Base-by-base conservation (phyloP, 495 filamentous ascomycete genomes). In the Xylaria curta region DNA sequence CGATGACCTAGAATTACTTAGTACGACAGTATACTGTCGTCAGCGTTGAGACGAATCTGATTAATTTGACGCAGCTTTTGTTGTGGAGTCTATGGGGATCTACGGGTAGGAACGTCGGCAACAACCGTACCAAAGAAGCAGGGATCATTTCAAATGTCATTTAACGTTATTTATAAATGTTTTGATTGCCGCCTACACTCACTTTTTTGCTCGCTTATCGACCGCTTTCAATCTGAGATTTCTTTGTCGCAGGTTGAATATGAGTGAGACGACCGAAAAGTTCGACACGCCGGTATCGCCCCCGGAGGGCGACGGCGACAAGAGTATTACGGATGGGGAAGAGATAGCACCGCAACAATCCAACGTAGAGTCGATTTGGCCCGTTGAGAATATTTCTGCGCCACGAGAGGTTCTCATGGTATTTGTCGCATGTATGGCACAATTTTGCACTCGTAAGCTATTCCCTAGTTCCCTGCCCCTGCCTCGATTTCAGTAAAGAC, bases 391-490 rank as follows among this genome's bases (percentile, higher is more conserved):
- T 24, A 62, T 73, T 6, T 68, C 71, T 3, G 19, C 40, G 3
- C 21, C 56, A n/a, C 54, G 44, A 33, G 56, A 73, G 33, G 19
- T 54, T 26, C 54, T 69, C 21, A 47, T 73, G 44, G 65, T 73
- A 5, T 73, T 72, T 58, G 15, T 72, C 63, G 51, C 53, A 33
- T 72, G 70, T 31, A 72, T 72, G 70, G 63, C 70, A 15, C 70
- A 72, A 44, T 72, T 72, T 42, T 56, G 47, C 26, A 72, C 70
- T 19, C 70, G 70, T 72, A 61, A 66, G 70, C n/a, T 21, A 4
- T 12, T 40, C 60, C 28, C 56, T 12, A 6, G 7, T 15, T 51
- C 7, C 21, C 46, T 8, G 6, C 42, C 47, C 36, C 21, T 24
- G 44, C 4, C 42, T 24, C n/a, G 31, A 2, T 58, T 38, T 68